phyloP scores from a whole-genome alignment of 257 asterid genomes.

The Parsonsia alboflavescens region DNA sequence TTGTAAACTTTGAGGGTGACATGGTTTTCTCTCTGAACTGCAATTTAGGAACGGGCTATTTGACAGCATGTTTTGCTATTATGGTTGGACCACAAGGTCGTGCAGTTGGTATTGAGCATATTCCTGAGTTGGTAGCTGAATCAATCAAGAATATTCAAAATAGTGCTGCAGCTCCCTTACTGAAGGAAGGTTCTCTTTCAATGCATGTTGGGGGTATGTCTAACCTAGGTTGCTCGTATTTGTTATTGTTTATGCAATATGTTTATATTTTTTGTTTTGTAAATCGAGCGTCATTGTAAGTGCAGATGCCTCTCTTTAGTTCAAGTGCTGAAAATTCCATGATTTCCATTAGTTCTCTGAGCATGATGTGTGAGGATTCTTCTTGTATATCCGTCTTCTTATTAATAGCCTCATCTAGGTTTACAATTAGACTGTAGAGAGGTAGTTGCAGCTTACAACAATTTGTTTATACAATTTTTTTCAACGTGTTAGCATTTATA shows the following conservation, averaged over 20 bases:
- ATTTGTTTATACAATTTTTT: background rate
- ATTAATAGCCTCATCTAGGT: background rate
- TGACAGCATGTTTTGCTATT: conserved; percentile 90
- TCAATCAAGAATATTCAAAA: conserved; percentile 60
- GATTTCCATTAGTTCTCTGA: background rate
- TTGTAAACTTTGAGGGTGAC: background rate
- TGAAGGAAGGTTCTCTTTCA: conserved; percentile 67
- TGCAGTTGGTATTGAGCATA: conserved; percentile 89
- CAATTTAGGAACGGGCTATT: conserved; percentile 72
- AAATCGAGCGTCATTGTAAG: background rate
- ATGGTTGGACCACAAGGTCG: conserved; percentile 95
- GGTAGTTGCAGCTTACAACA: background rate
- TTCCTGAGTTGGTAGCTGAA: conserved; percentile 71
- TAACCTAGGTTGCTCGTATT: background rate
- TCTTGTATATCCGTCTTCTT: background rate
- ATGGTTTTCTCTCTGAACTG: background rate
- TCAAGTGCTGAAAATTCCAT: background rate
- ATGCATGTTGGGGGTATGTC: conserved; percentile 73
- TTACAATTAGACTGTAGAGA: background rate
- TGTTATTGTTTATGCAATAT: background rate
- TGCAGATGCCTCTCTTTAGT: background rate
- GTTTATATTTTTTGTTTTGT: background rate
- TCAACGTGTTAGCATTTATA: background rate
- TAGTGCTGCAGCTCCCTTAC: conserved; percentile 72
- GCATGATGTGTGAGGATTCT: background rate